A percentile compares a stretch with the other conserved stretches of the same genome.
These are phyloP conservation scores for Juglanconis oblonga DNA, from an alignment of 2,329 filamentous ascomycete species.

Conservation along the genomic window DNA sequence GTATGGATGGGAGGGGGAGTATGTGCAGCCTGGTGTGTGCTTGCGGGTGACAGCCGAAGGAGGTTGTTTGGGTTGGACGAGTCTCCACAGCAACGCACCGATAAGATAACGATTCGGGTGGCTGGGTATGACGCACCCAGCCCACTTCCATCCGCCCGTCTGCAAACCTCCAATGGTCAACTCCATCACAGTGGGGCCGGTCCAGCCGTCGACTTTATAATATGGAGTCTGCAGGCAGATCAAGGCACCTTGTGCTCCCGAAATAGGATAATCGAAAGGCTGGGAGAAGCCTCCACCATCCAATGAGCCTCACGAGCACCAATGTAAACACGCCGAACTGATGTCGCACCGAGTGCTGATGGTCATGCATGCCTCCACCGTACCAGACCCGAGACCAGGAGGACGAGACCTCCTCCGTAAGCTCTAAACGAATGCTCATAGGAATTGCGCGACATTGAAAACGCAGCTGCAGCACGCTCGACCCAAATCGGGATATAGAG, in stretches of 20 bases:
- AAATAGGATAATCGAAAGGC: not conserved
- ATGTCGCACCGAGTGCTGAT: not conserved
- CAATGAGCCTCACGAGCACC: not conserved
- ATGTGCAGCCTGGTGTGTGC: not conserved
- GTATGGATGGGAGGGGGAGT: not conserved
- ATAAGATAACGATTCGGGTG: conserved; percentile 4
- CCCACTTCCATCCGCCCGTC: not conserved
- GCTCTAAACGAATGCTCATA: no score
- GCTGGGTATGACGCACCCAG: conserved; percentile 8
- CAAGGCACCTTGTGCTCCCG: not conserved
- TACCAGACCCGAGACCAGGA: no score
- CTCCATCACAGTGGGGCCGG: not conserved
- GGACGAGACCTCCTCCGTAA: no score
- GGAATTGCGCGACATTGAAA: no score
- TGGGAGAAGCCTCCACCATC: not conserved
- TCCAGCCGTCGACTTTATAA: not conserved
- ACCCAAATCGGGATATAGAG: not conserved
- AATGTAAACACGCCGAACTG: not conserved
- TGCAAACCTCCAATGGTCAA: not conserved
- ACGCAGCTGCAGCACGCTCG: not conserved
- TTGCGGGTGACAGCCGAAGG: not conserved
- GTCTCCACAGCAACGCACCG: conserved; percentile 14
- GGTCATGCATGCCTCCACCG: not conserved
- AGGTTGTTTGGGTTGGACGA: not conserved
- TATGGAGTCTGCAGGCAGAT: not conserved